Conservation (phyloP, 306 rosid genomes). For the Begonia peltatifolia region DNA sequence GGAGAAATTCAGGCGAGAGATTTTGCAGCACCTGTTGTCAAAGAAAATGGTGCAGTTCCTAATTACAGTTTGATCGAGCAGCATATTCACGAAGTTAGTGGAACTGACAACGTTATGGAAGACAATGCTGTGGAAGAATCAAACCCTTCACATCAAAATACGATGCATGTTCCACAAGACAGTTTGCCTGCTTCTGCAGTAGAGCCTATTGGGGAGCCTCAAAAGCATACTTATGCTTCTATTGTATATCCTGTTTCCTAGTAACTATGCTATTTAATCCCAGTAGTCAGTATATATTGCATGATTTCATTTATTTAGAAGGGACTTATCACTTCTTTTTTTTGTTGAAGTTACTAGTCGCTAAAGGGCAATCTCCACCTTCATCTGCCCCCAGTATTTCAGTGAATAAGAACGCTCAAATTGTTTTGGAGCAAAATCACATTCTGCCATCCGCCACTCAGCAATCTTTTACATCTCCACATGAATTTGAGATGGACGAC, state of each 20-base stretch:
- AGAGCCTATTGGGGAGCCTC: slow-evolving; percentile 77
- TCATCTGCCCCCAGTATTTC: slow-evolving; percentile 21
- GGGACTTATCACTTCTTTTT: slow-evolving; percentile 23
- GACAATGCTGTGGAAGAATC: slow-evolving; percentile 40
- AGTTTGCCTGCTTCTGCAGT: slow-evolving; percentile 47
- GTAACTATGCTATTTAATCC: neutral
- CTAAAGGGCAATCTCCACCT: slow-evolving; percentile 46
- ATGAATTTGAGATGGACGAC: slow-evolving; percentile 22
- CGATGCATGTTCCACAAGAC: slow-evolving; percentile 38
- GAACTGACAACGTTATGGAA: slow-evolving; percentile 43
- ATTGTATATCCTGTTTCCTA: slow-evolving; percentile 44
- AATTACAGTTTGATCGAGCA: slow-evolving; percentile 60
- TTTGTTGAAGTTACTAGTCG: slow-evolving; percentile 56
- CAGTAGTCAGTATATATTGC: slow-evolving; percentile 1
- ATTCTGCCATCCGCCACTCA: slow-evolving; percentile 16
- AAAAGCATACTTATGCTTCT: slow-evolving; percentile 91
- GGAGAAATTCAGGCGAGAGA: slow-evolving; percentile 71
- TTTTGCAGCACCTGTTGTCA: slow-evolving; percentile 37
- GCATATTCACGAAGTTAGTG: slow-evolving; percentile 42
- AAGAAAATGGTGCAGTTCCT: slow-evolving; percentile 54
- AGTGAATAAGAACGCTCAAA: slow-evolving; percentile 18
- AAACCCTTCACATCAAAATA: slow-evolving; percentile 46
- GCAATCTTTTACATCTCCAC: slow-evolving; percentile 14
- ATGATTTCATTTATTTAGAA: slow-evolving; percentile 4
- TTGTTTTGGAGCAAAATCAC: slow-evolving; percentile 27